Evolutionary conservation across 768 basidiomycete species (phyloP).

Genomic region (Lyophyllum decastes): DNA sequence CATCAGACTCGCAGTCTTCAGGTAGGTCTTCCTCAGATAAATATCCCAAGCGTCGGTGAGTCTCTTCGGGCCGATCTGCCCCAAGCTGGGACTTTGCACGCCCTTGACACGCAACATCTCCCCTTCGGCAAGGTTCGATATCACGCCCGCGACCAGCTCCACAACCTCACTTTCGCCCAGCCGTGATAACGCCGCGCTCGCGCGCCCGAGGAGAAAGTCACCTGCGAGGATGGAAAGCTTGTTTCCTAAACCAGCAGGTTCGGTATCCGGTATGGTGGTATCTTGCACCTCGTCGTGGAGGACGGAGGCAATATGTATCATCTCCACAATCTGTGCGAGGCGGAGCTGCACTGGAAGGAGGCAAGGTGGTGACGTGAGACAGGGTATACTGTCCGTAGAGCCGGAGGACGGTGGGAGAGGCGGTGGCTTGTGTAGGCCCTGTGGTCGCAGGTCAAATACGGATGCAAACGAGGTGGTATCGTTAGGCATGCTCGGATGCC

Average conservation of each 20-base stretch:
- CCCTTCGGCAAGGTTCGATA: constrained; percentile 96
- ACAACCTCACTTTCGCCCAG: constrained; percentile 89
- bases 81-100: constrained; percentile 41
- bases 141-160: constrained; percentile 88
- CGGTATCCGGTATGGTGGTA: constrained; percentile 56
- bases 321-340: constrained; percentile 94
- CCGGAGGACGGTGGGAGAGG: constrained; percentile 25
- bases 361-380: constrained; percentile 32
- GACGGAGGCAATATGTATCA: constrained; percentile 95
- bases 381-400: constrained; percentile 15
- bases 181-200: constrained; percentile 83
- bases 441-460: constrained; percentile 51
- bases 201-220: constrained; percentile 92
- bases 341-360: constrained; percentile 88
- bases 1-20: constrained; percentile 90
- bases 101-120: constrained; percentile 81
- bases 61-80: constrained; percentile 30
- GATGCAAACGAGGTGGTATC: constrained; percentile 66
- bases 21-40: constrained; percentile 69
- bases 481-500: constrained; percentile 86
- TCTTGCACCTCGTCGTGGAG: constrained; percentile 93
- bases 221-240: constrained; percentile 94
- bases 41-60: constrained; percentile 61
- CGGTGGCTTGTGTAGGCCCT: constrained; percentile 36
- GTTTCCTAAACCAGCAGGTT: constrained; percentile 75